A percentile compares a stretch with the other conserved stretches of the same genome.
Conservation (phyloP, 179 eudicot species). For the Kewa caespitosa region DNA sequence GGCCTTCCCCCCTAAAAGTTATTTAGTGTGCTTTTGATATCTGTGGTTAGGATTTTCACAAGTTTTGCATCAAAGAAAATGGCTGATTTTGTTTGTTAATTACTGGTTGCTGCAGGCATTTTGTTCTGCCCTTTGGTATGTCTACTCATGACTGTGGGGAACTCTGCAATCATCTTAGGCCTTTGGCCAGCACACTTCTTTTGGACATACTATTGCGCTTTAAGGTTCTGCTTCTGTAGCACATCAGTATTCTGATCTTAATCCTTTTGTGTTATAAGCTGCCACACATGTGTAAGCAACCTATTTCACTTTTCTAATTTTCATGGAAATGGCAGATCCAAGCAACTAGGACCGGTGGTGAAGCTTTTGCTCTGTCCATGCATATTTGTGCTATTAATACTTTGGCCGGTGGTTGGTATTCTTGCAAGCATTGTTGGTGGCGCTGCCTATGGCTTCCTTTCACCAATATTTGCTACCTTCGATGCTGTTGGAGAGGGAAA, state of each 20-base stretch:
- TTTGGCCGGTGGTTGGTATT: constrained; percentile 68
- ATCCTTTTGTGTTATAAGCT: background rate
- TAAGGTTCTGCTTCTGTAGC: constrained; percentile 54
- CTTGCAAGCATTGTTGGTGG: constrained; percentile 66
- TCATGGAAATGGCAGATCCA: constrained; percentile 50
- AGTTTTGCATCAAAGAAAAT: background rate
- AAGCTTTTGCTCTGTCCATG: constrained; percentile 63
- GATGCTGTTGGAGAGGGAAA: constrained; percentile 81
- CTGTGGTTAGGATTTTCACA: background rate
- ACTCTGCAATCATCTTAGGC: constrained; percentile 63
- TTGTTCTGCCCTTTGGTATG: constrained; percentile 66
- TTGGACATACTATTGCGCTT: constrained; percentile 61
- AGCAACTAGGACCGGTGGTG: constrained; percentile 77
- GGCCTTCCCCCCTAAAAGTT: too few relatives aligned
- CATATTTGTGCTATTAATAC: constrained; percentile 38
- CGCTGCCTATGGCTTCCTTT: constrained; percentile 73
- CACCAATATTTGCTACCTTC: constrained; percentile 83
- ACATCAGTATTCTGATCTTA: background rate
- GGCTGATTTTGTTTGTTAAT: constrained; percentile 12
- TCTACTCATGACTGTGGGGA: constrained; percentile 57
- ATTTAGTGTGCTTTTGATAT: background rate
- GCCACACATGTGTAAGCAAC: background rate
- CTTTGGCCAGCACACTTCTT: constrained; percentile 80
- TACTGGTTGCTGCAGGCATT: constrained; percentile 55
- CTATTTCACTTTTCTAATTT: background rate